These are phyloP conservation scores for Biancaea sappan DNA, from an alignment of 306 rosid genomes.

Conservation along the genomic window DNA sequence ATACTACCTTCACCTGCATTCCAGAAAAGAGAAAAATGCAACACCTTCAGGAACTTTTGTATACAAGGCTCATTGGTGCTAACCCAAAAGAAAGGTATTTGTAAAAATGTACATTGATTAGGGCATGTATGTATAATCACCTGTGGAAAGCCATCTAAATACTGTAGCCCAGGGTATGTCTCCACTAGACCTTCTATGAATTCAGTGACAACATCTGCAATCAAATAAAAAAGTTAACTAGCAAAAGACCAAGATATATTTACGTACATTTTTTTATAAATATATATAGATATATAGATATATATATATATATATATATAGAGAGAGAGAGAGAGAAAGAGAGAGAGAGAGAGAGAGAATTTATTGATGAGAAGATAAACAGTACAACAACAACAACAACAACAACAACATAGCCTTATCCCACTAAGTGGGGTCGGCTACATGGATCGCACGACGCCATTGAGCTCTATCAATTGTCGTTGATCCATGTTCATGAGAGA, in stretches of 20 bases:
- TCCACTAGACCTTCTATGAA: constrained; percentile 96
- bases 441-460: too few relatives aligned
- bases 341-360: too few relatives aligned
- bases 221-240: constrained; percentile 30
- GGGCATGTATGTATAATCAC: constrained; percentile 39
- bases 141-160: constrained; percentile 90
- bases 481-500: too few relatives aligned
- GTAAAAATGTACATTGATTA: neutral
- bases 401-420: too few relatives aligned
- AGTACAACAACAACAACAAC: too few relatives aligned
- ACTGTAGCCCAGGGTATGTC: constrained; percentile 88
- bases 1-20: constrained; percentile 88
- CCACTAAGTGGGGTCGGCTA: too few relatives aligned
- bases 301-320: too few relatives aligned
- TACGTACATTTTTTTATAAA: too few relatives aligned
- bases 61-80: neutral
- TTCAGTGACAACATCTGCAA: constrained; percentile 90
- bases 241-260: neutral
- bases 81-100: neutral
- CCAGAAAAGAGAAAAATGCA: constrained; percentile 12
- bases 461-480: too few relatives aligned
- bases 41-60: neutral
- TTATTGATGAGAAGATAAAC: neutral
- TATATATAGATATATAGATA: too few relatives aligned
- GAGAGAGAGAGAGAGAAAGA: too few relatives aligned